A percentile compares a stretch with the other conserved stretches of the same genome.
Conservation (phyloP, 768 basidiomycete species). For the Calocera cornea region DNA sequence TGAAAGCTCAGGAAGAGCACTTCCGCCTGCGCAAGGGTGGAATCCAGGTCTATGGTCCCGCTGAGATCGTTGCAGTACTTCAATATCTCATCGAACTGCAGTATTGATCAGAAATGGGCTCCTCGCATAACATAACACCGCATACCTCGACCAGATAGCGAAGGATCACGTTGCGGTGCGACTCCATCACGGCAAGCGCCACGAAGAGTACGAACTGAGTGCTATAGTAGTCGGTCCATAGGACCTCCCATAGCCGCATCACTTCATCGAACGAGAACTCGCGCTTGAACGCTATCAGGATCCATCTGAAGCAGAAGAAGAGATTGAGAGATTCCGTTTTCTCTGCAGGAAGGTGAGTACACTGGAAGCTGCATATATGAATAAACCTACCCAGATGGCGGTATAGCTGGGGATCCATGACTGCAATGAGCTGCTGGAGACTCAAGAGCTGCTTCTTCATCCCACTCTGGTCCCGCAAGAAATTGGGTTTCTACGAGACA, state of each 20-base stretch:
- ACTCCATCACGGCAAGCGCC: constrained; percentile 85
- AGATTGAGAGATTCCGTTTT: constrained; percentile 78
- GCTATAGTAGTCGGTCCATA: constrained; percentile 87
- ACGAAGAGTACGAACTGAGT: constrained; percentile 82
- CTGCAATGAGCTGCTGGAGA: constrained; percentile 74
- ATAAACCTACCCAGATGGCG: constrained; percentile 58
- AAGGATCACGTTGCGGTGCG: constrained; percentile 87
- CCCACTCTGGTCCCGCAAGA: constrained; percentile 88
- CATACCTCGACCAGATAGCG: constrained; percentile 86
- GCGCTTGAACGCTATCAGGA: constrained; percentile 87
- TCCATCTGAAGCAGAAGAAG: constrained; percentile 98
- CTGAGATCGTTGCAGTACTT: constrained; percentile 92
- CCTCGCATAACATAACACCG: constrained; percentile 6
- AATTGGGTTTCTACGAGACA: constrained; percentile 68
- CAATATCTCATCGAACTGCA: constrained; percentile 66
- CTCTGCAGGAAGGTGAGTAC: constrained; percentile 35
- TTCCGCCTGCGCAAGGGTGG: constrained; percentile 90
- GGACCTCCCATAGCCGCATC: constrained; percentile 79
- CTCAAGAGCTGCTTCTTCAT: constrained; percentile 91
- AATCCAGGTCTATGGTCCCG: constrained; percentile 94
- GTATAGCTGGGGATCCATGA: constrained; percentile 95
- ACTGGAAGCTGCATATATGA: not conserved
- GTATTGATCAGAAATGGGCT: not conserved
- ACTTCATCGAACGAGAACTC: constrained; percentile 92
- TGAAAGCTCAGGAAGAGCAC: constrained; percentile 88